Evolutionary conservation across 176 grass and related monocot genomes (phyloP), one percentile per base, ranked within the genome.

Genomic region (Musa itinerans): DNA sequence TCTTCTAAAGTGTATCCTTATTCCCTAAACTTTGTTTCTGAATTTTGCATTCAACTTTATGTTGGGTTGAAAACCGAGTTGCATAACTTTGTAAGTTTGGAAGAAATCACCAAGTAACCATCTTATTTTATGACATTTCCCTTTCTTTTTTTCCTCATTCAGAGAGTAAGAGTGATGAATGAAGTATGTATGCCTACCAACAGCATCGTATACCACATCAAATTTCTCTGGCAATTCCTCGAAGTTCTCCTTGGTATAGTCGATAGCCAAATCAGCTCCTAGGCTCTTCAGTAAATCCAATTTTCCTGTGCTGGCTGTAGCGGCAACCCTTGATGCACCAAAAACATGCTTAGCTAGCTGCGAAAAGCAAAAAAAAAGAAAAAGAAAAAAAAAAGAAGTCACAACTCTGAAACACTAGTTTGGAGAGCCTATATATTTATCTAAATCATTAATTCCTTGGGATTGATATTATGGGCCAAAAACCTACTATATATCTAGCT

Each of bases 211-310:
- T 64, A 91, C 84, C 1, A 93, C 86, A 63, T 98, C 86, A 56
- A 91, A 91, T 77, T 87, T 98, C 17, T 98, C 90, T 1, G 88
- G 75, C 69, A 87, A 75, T 25, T 98, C 88, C 1, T 98, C 80
- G 10, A 91, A 84, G 86, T 84, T 91, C 3, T 93, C 84, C 78
- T 93, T 93, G 17, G 88, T 93, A 80, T 93, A 98, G 81, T 93
- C 94, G 57, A 98, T 98, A 72, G 82, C 82, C 22, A 98, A 76
- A 14, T 93, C 88, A 27, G 84, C 88, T 26, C 94, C 90, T 8
- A 93, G 81, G 67, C 78, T 93, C 73, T 89, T 91, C 23, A 98
- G 81, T 43, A 98, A 78, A 69, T 94, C 86, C 68, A 98, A 69
- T 82, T 98, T 93, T 11, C 75, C 74, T 2, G 88, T 91, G 71